These are phyloP conservation scores for Blastobotrys indianensis DNA, from an alignment of 1,139 yeast genomes.

Conservation along the genomic window DNA sequence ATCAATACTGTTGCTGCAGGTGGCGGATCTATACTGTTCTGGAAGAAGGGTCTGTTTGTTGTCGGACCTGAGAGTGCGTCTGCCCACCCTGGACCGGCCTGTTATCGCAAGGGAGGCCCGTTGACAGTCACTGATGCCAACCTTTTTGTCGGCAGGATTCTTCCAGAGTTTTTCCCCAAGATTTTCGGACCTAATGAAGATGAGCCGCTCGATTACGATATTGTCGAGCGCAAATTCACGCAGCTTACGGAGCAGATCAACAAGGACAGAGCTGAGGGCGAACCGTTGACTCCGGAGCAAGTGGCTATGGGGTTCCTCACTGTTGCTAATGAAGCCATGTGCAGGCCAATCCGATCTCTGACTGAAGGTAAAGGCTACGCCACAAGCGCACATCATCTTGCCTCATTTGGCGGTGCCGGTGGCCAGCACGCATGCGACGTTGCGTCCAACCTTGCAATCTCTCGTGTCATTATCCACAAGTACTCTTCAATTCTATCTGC, in stretches of 20 bases:
- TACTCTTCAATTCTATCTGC: slow-evolving; percentile 48
- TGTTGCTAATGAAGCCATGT: slow-evolving; percentile 49
- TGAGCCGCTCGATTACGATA: slow-evolving; percentile 42
- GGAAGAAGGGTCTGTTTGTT: slow-evolving; percentile 46
- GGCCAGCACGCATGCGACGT: slow-evolving; percentile 49
- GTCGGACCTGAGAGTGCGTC: slow-evolving; percentile 55
- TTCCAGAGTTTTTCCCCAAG: slow-evolving; percentile 47
- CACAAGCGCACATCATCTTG: slow-evolving; percentile 40
- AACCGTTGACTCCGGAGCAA: slow-evolving; percentile 36
- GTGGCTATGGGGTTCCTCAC: slow-evolving; percentile 47
- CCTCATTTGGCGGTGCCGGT: slow-evolving; percentile 52
- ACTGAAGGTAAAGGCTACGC: slow-evolving; percentile 48
- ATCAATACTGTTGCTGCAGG: slow-evolving; percentile 59
- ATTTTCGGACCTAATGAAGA: slow-evolving; percentile 51
- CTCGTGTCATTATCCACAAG: slow-evolving; percentile 41
- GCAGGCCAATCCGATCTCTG: slow-evolving; percentile 45
- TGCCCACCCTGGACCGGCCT: slow-evolving; percentile 57
- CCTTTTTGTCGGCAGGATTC: slow-evolving; percentile 44
- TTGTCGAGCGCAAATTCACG: slow-evolving; percentile 38
- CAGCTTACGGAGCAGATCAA: slow-evolving; percentile 41
- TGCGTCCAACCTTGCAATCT: slow-evolving; percentile 42
- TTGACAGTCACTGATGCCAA: slow-evolving; percentile 53
- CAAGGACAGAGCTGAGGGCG: slow-evolving; percentile 29
- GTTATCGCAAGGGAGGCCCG: slow-evolving; percentile 54
- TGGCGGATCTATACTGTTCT: slow-evolving; percentile 48